phyloP scores from a whole-genome alignment of 2,329 filamentous ascomycete genomes.

The Trichoderma afroharzianum region DNA sequence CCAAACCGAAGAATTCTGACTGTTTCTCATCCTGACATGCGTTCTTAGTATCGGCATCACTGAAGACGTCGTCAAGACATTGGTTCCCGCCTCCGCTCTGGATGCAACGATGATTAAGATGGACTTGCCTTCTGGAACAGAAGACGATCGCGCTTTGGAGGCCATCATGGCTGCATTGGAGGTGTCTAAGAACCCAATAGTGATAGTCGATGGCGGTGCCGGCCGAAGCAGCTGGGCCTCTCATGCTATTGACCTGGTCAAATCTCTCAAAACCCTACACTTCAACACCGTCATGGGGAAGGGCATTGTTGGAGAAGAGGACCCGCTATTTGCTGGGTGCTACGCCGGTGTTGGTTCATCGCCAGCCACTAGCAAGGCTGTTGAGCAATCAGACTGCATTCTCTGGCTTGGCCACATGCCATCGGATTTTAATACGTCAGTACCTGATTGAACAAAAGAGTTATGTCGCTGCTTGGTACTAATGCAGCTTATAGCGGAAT shows the following conservation, averaged over 20 bases:
- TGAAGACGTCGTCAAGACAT: neutral
- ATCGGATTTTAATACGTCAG: neutral
- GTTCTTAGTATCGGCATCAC: neutral
- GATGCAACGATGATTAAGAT: neutral
- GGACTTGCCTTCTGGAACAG: neutral
- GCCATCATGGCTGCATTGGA: neutral
- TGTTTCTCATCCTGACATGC: neutral
- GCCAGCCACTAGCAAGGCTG: neutral
- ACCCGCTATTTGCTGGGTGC: neutral
- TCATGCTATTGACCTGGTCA: neutral
- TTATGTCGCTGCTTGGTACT: neutral
- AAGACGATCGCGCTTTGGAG: neutral
- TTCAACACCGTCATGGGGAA: neutral
- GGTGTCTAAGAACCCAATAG: neutral
- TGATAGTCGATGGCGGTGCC: neutral
- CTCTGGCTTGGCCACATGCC: slow-evolving; percentile 19
- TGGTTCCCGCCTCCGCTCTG: neutral
- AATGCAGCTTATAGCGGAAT: neutral
- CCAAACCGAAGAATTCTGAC: neutral
- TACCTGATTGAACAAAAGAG: neutral
- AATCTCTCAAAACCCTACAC: neutral
- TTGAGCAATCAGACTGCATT: slow-evolving; percentile 18
- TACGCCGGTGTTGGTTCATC: neutral
- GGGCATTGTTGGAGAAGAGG: neutral
- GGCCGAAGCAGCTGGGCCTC: neutral